Evolutionary conservation across 164 flowering plant genomes (phyloP), one percentile per base, ranked within the genome.

Genomic region (Pachysandra terminalis): DNA sequence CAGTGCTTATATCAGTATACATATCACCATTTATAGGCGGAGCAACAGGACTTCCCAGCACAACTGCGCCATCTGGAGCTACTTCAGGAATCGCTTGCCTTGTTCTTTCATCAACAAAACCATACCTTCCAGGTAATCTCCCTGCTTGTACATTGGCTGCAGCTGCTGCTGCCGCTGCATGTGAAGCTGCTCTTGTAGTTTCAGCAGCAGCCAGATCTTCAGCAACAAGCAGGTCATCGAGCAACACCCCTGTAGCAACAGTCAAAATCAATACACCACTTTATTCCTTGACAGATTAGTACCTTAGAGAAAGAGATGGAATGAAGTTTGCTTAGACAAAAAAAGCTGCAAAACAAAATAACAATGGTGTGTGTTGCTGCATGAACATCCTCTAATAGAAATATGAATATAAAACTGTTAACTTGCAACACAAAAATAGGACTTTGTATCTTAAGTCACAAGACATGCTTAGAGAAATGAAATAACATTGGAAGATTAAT

Each of bases 141-240:
- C 90, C 95, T 32, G 84, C 77, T 75, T 79, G 93, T 40, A 79
- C 75, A 81, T 82, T 85, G 37, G 91, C 79, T 48, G 86, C 80
- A 59, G 96, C 96, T 51, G 96, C 91, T 37, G 87, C 93, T 26
- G 98, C 96, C 5, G 98, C 97, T 28, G 99, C 99, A 81, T 84
- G 93, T 75, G 98, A 92, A 71, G 98, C 96, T 61, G 97, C 96
- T 82, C 78, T 74, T 55, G 97, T 91, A 24, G 97, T 96, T 76
- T 96, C 99, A 68, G 98, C 90, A 68, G 98, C 97, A 72, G 97
- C 95, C 52, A 87, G 79, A 73, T 96, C 99, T 84, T 96, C 98
- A 73, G 98, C 97, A 59, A 88, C 95, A 70, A 96, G 93, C 65
- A 93, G 78, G 74, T 96, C 98, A 79, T 96, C 99, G 37, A 96